Conservation (phyloP, 495 filamentous ascomycete species). For the Hypoxylon cercidicola region DNA sequence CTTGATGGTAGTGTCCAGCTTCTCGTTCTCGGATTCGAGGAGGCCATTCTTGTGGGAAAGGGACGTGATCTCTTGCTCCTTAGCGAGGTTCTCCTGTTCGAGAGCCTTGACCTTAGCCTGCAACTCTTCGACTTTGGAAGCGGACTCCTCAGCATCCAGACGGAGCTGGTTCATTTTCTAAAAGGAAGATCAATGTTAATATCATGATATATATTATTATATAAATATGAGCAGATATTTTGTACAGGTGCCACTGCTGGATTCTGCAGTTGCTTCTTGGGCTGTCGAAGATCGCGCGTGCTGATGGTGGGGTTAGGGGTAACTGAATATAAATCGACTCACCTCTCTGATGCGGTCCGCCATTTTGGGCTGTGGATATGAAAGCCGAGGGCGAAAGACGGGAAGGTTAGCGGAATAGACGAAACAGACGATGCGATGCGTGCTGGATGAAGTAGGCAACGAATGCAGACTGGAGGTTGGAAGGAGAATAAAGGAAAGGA, state of each 20-base stretch:
- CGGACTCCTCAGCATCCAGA: conserved; percentile 85
- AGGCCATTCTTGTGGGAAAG: conserved; percentile 90
- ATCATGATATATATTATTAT: conserved; percentile 18
- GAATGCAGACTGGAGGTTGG: conserved; percentile 30
- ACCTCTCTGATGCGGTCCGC: conserved; percentile 89
- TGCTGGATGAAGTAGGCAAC: conserved; percentile 35
- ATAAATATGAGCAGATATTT: conserved; percentile 17
- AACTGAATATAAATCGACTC: conserved; percentile 52
- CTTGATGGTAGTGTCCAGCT: conserved; percentile 79
- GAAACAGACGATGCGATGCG: conserved; percentile 31
- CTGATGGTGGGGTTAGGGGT: conserved; percentile 57
- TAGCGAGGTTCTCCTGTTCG: conserved; percentile 92
- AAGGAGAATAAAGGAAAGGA: conserved; percentile 41
- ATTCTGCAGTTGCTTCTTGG: neutral
- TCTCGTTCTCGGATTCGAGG: conserved; percentile 90
- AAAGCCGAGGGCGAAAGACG: conserved; percentile 16
- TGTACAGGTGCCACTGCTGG: neutral
- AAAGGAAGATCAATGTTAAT: conserved; percentile 32
- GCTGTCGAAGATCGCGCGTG: conserved; percentile 24
- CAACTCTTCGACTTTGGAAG: conserved; percentile 84
- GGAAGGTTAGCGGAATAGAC: conserved; percentile 25
- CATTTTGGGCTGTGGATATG: conserved; percentile 35
- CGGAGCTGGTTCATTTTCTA: conserved; percentile 96
- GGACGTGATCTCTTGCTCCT: conserved; percentile 98
- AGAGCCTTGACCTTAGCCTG: conserved; percentile 84